These are phyloP conservation scores for Fusarium irregulare DNA, from an alignment of 2,329 filamentous ascomycete genomes.

Conservation along the genomic window DNA sequence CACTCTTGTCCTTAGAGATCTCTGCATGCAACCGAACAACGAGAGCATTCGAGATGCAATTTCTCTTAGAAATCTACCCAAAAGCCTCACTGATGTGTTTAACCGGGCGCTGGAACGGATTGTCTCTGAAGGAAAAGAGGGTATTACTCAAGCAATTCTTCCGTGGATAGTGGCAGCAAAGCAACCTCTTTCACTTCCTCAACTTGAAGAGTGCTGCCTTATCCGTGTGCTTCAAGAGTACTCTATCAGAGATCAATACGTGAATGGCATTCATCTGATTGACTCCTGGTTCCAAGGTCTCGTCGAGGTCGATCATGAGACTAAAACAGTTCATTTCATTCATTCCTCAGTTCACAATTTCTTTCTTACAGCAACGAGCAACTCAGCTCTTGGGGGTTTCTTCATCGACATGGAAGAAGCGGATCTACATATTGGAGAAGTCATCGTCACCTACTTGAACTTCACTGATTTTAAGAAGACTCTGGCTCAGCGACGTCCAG, in stretches of 20 bases:
- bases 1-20: neutral
- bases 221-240: neutral
- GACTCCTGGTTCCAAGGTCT: neutral
- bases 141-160: fast-evolving
- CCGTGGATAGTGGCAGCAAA: neutral
- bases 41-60: neutral
- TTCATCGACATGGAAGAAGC: fast-evolving
- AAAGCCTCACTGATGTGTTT: fast-evolving
- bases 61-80: fast-evolving
- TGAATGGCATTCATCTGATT: neutral
- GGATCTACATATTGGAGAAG: neutral
- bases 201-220: neutral
- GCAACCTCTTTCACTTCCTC: fast-evolving
- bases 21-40: neutral
- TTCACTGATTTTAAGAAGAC: neutral
- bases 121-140: fast-evolving
- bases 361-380: fast-evolving
- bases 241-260: fast-evolving
- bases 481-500: too few relatives aligned
- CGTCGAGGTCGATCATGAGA: neutral
- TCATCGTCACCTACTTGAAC: neutral
- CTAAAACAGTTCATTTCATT: neutral
- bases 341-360: neutral
- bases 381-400: fast-evolving
- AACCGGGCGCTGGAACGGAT: fast-evolving